Evolutionary conservation across 768 basidiomycete genomes (phyloP), one percentile per base, ranked within the genome.

Genomic region (Pleurotus djamor): DNA sequence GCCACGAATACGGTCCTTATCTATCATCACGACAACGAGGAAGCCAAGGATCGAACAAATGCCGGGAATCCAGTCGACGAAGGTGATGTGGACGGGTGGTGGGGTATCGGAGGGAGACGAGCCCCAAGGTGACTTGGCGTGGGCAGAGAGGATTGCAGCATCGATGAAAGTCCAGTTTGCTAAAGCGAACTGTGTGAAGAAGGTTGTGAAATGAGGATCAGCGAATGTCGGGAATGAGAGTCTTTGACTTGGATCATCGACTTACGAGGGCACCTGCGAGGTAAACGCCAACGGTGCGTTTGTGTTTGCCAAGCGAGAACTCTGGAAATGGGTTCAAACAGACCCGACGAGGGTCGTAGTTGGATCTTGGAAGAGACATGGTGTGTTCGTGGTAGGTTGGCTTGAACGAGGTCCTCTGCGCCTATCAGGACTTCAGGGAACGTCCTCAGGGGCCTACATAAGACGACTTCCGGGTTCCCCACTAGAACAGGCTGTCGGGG

Each of bases 51-150:
- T 82, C 5, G 93, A 94, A 73, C 90, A 94, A 65, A 98, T 86
- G 17, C 96, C 96, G 0, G 96, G 94, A n/a, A 97, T 78, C 97
- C 97, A 99, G 78, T 98, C 97, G 58, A 94, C 87, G 70, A 98
- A 97, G 12, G 83, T 77, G 71, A 99, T 91, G 67, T 94, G 94
- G 0, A 83, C 81, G 7, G 82, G 81, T 1, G 76, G 71, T 0
- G 86, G 83, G 54, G 86, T 79, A 64, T 88, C 81, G 2, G 89
- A 28, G 3, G 21, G 21, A 28, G 21, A 89, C 4, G 87, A 81
- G 41, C 84, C 88, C 63, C 83, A 83, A 3, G 92, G 91, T 1
- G 91, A 75, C 57, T 83, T 85, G 0, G 94, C 92, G 66, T 96
- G 92, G 2, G 91, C 86, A 9, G 95, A 97, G 44, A 94, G 81